These are phyloP conservation scores for Blastocystis sp. DNA, from an alignment of 352 stramenopile species.

Conservation along the genomic window DNA sequence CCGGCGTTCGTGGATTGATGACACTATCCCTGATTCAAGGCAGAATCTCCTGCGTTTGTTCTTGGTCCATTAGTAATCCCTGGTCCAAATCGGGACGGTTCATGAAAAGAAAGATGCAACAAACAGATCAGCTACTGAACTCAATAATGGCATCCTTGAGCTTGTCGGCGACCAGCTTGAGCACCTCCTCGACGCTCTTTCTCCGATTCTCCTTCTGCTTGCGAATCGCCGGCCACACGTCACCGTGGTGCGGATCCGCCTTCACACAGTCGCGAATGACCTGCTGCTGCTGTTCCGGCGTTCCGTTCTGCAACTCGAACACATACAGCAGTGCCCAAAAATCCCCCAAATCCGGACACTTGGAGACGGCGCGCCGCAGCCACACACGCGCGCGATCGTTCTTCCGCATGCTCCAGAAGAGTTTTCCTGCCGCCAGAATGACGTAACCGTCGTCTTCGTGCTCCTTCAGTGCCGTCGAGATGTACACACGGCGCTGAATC, in stretches of 20 bases:
- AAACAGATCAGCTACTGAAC: neutral
- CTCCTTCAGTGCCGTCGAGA: slow-evolving; percentile 84
- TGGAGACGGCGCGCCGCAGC: slow-evolving; percentile 85
- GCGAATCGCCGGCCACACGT: slow-evolving; percentile 25
- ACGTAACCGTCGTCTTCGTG: slow-evolving; percentile 89
- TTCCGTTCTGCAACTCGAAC: slow-evolving; percentile 84
- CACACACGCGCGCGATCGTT: slow-evolving; percentile 86
- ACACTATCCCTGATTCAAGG: neutral
- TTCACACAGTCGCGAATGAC: slow-evolving; percentile 62
- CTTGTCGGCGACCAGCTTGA: slow-evolving; percentile 71
- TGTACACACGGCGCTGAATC: slow-evolving; percentile 86
- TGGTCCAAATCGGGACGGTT: neutral
- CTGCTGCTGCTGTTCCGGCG: slow-evolving; percentile 70
- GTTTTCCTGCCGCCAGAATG: slow-evolving; percentile 83
- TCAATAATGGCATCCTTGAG: slow-evolving; percentile 58
- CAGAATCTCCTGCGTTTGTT: neutral
- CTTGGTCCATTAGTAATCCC: neutral
- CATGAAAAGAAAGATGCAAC: neutral
- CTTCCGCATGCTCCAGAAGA: slow-evolving; percentile 89
- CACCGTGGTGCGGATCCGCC: slow-evolving; percentile 44
- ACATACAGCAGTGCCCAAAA: slow-evolving; percentile 90
- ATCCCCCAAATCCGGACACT: slow-evolving; percentile 87
- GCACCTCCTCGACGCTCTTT: slow-evolving; percentile 67
- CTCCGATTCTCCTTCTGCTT: slow-evolving; percentile 62
- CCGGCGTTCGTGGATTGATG: neutral